These are phyloP conservation scores for Russula ochroleuca DNA, from an alignment of 768 basidiomycete species.

Conservation along the genomic window DNA sequence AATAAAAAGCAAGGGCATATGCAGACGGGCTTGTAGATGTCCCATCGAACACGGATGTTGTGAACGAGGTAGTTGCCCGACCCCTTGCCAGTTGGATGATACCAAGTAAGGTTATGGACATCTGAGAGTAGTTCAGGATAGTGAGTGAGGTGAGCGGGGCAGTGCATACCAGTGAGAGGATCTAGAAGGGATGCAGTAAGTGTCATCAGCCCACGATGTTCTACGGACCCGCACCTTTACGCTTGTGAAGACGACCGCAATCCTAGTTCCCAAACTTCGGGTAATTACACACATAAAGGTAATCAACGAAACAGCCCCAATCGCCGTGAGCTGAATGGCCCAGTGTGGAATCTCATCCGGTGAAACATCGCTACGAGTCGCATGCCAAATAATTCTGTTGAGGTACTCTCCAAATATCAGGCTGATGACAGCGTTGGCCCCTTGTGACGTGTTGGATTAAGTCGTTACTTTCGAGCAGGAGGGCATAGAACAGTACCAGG, in stretches of 20 bases:
- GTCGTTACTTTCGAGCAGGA: not conserved
- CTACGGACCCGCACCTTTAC: constrained; percentile 60
- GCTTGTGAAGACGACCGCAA: constrained; percentile 81
- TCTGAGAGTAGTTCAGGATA: constrained; percentile 38
- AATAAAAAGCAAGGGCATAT: constrained; percentile 93
- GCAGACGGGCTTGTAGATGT: constrained; percentile 75
- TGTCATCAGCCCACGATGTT: not conserved
- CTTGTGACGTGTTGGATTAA: constrained; percentile 35
- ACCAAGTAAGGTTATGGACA: constrained; percentile 73
- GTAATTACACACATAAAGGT: constrained; percentile 76
- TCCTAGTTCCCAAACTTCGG: constrained; percentile 70
- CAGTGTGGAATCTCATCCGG: constrained; percentile 81
- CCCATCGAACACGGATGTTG: constrained; percentile 61
- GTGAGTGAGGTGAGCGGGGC: not conserved
- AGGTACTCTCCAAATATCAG: constrained; percentile 92
- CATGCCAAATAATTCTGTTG: constrained; percentile 82
- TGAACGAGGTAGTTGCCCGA: constrained; percentile 62
- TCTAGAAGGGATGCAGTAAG: constrained; percentile 37
- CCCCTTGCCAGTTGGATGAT: constrained; percentile 72
- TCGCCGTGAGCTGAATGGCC: constrained; percentile 86
- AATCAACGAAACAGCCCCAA: constrained; percentile 64
- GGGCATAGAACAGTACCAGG: constrained; percentile 49
- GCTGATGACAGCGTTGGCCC: constrained; percentile 76
- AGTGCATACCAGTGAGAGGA: constrained; percentile 57
- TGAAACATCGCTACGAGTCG: constrained; percentile 62